Base-by-base conservation (phyloP, 2,329 filamentous ascomycete genomes). In the Herpomyces periplanetae region DNA sequence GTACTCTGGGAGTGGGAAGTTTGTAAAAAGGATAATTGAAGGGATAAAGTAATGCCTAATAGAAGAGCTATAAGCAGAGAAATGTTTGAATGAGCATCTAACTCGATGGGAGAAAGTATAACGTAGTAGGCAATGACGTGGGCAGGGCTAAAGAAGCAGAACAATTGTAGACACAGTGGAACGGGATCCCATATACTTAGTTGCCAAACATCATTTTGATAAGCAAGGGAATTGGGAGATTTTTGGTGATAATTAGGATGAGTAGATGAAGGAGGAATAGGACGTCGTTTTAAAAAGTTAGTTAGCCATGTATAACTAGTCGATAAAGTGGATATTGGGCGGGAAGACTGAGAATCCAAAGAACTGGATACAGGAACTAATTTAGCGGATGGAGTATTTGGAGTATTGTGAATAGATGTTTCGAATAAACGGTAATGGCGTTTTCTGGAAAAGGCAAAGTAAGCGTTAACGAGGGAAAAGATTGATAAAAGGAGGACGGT, bases 361-460 rank as follows among this genome's bases (percentile, higher is more conserved):
- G 64, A 65, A 1, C 69, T 75, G 34, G 85, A 61, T 7, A 91
- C 69, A 19, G 62, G 60, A 4, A 96, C 80, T 25, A 80, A 60
- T 25, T 60, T 63, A 4, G 69, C 80, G 4, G 71, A 88, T 1
- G 71, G 64, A 0, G 80, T 91, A 9, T 53, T 47, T 3, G 64
- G 62, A 10, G 52, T 42, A 19, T 51, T 45, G 22, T 91, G 69
- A 25, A 91, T 62, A 14, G 61, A 56, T 25, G 57, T 59, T 38
- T 85, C 69, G 38, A 96, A 96, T 12, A 96, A 47, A 27, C 80
- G 59, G 41, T 96, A 96, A 30, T 66, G 57, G 24, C 71, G 61
- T 31, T 58, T 68, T 28, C 69, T 60, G 21, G 51, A 52, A 35
- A 87, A 63, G 11, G 71, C 66, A 37, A 73, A 75, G 31, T 61